Percentiles rank a stretch among this genome's conserved stretches.
phyloP scores from a whole-genome alignment of 208 protist species.

The Acanthamoeba sp. region DNA sequence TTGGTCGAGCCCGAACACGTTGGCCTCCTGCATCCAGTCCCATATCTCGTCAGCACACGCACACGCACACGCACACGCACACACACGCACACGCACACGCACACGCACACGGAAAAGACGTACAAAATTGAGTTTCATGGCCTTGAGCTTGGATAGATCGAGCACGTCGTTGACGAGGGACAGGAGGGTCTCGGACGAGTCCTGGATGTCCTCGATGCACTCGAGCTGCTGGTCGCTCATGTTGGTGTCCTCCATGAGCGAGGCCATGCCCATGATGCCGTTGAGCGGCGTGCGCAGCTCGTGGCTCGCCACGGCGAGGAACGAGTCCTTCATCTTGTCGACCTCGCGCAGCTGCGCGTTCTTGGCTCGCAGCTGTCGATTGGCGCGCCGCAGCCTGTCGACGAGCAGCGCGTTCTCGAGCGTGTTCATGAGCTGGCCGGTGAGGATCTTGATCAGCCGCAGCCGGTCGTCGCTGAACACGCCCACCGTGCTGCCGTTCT shows the following conservation, averaged over 20 bases:
- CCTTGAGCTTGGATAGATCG: conserved; percentile 68
- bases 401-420: conserved; percentile 51
- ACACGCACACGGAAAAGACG: neutral
- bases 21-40: neutral
- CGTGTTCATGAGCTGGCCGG: neutral
- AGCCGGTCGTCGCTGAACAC: conserved; percentile 62
- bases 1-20: neutral
- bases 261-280: conserved; percentile 83
- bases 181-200: conserved; percentile 32
- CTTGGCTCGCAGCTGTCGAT: conserved; percentile 12
- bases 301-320: conserved; percentile 75
- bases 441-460: neutral
- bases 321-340: conserved; percentile 58
- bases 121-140: conserved; percentile 48
- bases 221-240: conserved; percentile 41
- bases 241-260: conserved; percentile 72
- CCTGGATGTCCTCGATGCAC: conserved; percentile 49
- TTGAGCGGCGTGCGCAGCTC: conserved; percentile 83
- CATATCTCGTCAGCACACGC: neutral
- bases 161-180: conserved; percentile 63
- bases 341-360: conserved; percentile 34
- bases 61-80: neutral
- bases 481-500: neutral
- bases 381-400: neutral
- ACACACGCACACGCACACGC: neutral